Base-by-base conservation (phyloP, 805 yeast species). In the Starmera caribaea region DNA sequence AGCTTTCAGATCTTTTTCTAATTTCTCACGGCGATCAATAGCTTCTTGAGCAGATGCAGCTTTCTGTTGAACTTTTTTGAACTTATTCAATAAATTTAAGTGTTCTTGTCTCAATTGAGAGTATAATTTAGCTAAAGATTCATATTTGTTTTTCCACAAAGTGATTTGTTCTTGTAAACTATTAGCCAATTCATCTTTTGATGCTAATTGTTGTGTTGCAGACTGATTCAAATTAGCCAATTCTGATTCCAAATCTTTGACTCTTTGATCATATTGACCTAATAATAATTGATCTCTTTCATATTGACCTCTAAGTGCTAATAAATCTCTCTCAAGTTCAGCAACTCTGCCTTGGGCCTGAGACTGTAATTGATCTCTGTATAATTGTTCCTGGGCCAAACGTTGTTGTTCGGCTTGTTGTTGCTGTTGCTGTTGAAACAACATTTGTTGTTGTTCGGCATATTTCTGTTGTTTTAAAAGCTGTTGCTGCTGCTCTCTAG, bases 101-200 rank as follows among this genome's bases (percentile, higher is more conserved):
- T 89, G 96, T 61, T 89, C 97, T 61, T 85, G 94, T 55, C 97
- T 81, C 49, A 89, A 68, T 61, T 88, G 96, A 2, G 95, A 80
- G 59, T 89, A 89, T 47, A 89, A 68, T 53, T 86, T 86, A 6
- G 96, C 96, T 45, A 89, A 69, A 0, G 92, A 73, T 54, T 88
- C 96, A 61, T 89, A 89, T 63, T 89, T 89, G 39, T 74, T 75
- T 45, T 84, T 77, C 95, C 96, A 89, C 44, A 74, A 72, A 24
- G 59, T 65, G 33, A 83, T 70, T 59, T 88, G 95, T 39, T 84
- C 89, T 51, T 81, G 87, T 35, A 86, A 57, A 39, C 72, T 68
- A 39, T 60, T 69, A 36, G 84, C 63, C 51, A 81, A 79, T 45
- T 85, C 92, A 48, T 84, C 87, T 51, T 83, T 86, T 5, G 88